Evolutionary conservation across 768 basidiomycete genomes (phyloP).

Genomic region (Trametes cubensis): DNA sequence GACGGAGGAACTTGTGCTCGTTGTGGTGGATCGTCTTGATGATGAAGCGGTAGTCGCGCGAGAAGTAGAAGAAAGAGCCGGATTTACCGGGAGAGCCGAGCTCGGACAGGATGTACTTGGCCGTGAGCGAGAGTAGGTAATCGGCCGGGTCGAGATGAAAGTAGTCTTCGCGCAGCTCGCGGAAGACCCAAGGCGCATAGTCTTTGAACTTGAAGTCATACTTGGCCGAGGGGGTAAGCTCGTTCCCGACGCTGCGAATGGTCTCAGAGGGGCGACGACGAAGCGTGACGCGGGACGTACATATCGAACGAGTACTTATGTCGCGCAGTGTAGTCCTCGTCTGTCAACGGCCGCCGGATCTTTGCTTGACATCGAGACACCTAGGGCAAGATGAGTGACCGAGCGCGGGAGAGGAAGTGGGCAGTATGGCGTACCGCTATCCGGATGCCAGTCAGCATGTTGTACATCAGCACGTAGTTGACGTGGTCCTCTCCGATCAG

Average conservation of each 20-base stretch:
- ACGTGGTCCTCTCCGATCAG: slow-evolving; percentile 98
- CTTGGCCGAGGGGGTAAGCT: slow-evolving; percentile 94
- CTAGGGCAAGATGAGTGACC: slow-evolving; percentile 40
- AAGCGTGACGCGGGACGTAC: slow-evolving; percentile 47
- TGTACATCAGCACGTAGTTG: slow-evolving; percentile 99
- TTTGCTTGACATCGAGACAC: slow-evolving; percentile 97
- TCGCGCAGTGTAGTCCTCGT: slow-evolving; percentile 83
- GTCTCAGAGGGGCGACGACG: slow-evolving; percentile 3
- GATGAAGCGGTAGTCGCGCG: slow-evolving; percentile 97
- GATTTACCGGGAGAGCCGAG: slow-evolving; percentile 98
- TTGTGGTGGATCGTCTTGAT: slow-evolving; percentile 97
- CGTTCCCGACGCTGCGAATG: slow-evolving; percentile 81
- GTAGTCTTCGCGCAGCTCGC: slow-evolving; percentile 89
- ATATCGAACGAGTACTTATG: slow-evolving; percentile 99
- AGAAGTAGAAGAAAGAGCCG: slow-evolving; percentile 99
- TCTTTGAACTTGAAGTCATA: slow-evolving; percentile 99
- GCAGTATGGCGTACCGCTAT: slow-evolving; percentile 67
- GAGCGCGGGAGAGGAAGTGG: background rate
- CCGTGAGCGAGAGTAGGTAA: slow-evolving; percentile 94
- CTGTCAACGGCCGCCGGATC: slow-evolving; percentile 79
- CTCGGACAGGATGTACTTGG: slow-evolving; percentile 97
- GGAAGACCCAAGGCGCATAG: slow-evolving; percentile 98
- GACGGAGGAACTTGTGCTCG: slow-evolving; percentile 92
- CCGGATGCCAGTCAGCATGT: slow-evolving; percentile 98
- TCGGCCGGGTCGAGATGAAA: slow-evolving; percentile 97